Conservation (phyloP, 2,329 filamentous ascomycete species). For the Trichophyton benhamiae region DNA sequence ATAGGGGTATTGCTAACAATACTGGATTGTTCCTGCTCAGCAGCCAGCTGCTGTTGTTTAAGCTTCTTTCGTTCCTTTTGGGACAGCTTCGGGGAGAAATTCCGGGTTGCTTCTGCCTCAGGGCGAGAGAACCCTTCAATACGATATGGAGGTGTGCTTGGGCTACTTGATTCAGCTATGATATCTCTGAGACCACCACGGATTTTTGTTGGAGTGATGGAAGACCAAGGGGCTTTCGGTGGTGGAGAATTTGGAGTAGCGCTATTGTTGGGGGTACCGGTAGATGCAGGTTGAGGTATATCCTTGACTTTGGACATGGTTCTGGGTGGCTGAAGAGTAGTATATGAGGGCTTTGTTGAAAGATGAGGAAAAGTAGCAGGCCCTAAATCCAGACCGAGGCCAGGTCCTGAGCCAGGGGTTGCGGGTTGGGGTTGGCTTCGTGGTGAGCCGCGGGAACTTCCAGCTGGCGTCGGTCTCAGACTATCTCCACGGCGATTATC, state of each 20-base stretch:
- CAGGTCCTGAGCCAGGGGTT: neutral
- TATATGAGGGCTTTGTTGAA: neutral
- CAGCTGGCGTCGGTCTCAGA: neutral
- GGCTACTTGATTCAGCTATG: slow-evolving; percentile 50
- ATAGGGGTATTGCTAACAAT: neutral
- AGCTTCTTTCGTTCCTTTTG: slow-evolving; percentile 87
- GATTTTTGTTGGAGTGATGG: slow-evolving; percentile 41
- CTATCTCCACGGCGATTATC: neutral
- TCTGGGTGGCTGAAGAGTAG: neutral
- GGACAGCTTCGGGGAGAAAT: slow-evolving; percentile 53
- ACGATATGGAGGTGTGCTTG: slow-evolving; percentile 41
- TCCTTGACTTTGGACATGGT: neutral
- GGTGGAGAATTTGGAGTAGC: slow-evolving; percentile 11
- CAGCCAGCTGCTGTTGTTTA: slow-evolving; percentile 50
- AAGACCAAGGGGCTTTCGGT: slow-evolving; percentile 40
- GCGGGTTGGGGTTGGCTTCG: neutral
- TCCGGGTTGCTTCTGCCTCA: slow-evolving; percentile 26
- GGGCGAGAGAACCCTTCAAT: slow-evolving; percentile 37
- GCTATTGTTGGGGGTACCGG: slow-evolving; percentile 17
- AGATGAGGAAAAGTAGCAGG: neutral
- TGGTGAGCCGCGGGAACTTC: neutral
- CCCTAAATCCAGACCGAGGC: neutral
- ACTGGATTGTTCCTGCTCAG: slow-evolving; percentile 33
- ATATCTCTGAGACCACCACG: slow-evolving; percentile 68
- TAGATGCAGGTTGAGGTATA: neutral